Evolutionary conservation across 768 basidiomycete species (phyloP), one percentile per base, ranked within the genome.

Genomic region (Russula ochroleuca): DNA sequence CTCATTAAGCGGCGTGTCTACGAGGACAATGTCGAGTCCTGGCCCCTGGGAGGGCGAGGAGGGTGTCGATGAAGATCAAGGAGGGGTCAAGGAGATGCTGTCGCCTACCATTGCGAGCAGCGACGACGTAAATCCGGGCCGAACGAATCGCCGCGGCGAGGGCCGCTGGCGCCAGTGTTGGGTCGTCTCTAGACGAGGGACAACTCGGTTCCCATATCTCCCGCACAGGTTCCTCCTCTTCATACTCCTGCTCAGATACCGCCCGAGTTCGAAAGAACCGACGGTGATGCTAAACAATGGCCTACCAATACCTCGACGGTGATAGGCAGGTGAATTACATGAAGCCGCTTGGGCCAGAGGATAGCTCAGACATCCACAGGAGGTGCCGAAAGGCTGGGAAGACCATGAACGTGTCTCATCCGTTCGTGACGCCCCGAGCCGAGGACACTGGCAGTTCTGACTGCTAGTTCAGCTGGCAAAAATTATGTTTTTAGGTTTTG

Each of bases 251-350:
- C 48, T 69, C 63, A 7, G 56, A 56, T 13, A n/a, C 37, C 14
- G 33, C 40, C 6, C 37, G 83, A 85, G 41, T 89, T 92, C 63
- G 73, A 77, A 25, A 72, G 81, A 41, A 80, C 83, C 0, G 90
- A 93, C 61, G 90, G 88, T 17, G 77, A 83, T 61, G 38, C 72
- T 1, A 56, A 57, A 3, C 73, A 73, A 19, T 87, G 85, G 83
- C 90, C 90, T 1, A 72, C 70, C 19, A 83, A 86, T 59, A 86
- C 81, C 3, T 88, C 23, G 85, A 88, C 69, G 41, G 60, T 8
- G 84, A 85, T 9, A 85, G 87, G 15, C 76, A 83, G 59, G 85
- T 93, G 35, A 92, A 92, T 70, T 93, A 73, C 73, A 88, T 87
- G 82, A 79, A 81, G 17, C 78, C 76, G 2, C 72, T 89, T 2